A percentile compares a stretch with the other conserved stretches of the same genome.
These are phyloP conservation scores for Sporothrix dimorphospora DNA, from an alignment of 2,329 filamentous ascomycete genomes.

Conservation along the genomic window DNA sequence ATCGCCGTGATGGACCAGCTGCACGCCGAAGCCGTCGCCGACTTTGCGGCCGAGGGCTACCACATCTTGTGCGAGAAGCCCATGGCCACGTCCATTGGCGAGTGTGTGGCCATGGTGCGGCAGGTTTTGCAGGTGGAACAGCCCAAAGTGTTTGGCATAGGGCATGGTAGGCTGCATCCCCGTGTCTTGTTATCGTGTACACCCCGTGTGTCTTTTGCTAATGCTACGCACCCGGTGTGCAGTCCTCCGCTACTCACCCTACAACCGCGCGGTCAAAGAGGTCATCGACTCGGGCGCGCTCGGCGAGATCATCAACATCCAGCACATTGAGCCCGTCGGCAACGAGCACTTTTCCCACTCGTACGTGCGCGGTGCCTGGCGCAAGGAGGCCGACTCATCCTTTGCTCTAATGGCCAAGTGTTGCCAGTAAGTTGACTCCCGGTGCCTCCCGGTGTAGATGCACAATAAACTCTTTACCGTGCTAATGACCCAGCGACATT, in stretches of 20 bases:
- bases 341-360: slow-evolving; percentile 20
- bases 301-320: slow-evolving; percentile 20
- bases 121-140: background rate
- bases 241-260: background rate
- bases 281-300: slow-evolving; percentile 7
- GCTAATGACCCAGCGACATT: background rate
- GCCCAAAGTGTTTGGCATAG: slow-evolving; percentile 11
- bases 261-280: slow-evolving; percentile 12
- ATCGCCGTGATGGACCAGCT: slow-evolving; percentile 11
- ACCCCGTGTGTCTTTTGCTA: background rate
- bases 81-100: slow-evolving; percentile 12
- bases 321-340: slow-evolving; percentile 20
- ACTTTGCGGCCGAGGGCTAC: background rate
- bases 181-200: background rate
- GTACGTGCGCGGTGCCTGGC: slow-evolving; percentile 6
- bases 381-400: background rate
- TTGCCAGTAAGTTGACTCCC: background rate
- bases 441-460: no score
- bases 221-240: background rate
- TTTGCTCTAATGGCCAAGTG: slow-evolving; percentile 20
- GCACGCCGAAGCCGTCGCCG: background rate
- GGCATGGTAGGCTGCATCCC: background rate
- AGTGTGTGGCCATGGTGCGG: slow-evolving; percentile 3
- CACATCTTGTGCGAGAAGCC: slow-evolving; percentile 17
- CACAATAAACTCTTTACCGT: no score